Evolutionary conservation across 495 filamentous ascomycete genomes (phyloP).

Genomic region (Cercophora newfieldiana): DNA sequence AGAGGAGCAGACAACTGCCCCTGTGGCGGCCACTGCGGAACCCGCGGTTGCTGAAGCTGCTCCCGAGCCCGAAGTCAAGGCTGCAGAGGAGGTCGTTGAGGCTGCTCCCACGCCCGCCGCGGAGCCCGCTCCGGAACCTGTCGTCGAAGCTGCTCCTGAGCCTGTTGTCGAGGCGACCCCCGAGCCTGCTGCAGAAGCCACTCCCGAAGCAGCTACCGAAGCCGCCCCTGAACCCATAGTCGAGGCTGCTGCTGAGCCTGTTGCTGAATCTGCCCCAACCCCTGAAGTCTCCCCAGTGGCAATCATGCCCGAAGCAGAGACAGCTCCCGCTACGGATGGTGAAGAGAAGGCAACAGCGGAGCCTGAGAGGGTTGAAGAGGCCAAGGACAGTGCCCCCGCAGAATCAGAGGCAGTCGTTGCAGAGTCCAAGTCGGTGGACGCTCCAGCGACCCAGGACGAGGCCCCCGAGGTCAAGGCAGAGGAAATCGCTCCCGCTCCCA

Average conservation of each 20-base stretch:
- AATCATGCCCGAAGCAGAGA: no score
- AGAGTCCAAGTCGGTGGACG: neutral
- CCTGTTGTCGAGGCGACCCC: slow-evolving; percentile 20
- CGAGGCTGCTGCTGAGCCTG: slow-evolving; percentile 19
- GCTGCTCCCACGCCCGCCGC: neutral
- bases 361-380: neutral
- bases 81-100: neutral
- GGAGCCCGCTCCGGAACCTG: neutral
- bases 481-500: no score
- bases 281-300: no score
- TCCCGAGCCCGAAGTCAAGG: neutral
- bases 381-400: neutral
- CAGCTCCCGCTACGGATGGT: neutral
- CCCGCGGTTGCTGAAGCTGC: no score
- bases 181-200: slow-evolving; percentile 18
- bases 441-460: neutral
- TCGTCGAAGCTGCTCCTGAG: slow-evolving; percentile 6
- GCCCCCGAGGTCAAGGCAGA: neutral
- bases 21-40: no score
- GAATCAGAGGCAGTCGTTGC: no score
- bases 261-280: slow-evolving; percentile 11
- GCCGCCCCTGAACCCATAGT: slow-evolving; percentile 16
- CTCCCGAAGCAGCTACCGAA: neutral
- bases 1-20: neutral
- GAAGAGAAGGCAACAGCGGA: slow-evolving; percentile 8